A percentile compares a stretch with the other conserved stretches of the same genome.
Conservation (phyloP, 2,329 filamentous ascomycete genomes). For the Hawksworthiomyces lignivorus region DNA sequence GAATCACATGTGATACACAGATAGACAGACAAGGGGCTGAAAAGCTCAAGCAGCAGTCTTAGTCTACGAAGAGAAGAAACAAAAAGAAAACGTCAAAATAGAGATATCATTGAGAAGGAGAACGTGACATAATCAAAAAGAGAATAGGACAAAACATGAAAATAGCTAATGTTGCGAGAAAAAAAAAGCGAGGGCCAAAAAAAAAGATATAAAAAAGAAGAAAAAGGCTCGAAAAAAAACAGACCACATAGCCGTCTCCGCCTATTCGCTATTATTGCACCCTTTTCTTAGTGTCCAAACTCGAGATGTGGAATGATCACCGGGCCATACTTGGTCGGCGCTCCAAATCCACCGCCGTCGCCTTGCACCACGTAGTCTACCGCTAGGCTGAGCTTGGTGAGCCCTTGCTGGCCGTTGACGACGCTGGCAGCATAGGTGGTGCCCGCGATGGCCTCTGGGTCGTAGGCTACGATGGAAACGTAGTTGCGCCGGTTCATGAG, state of each 20-base stretch:
- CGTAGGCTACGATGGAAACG: constrained; percentile 86
- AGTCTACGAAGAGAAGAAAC: background rate
- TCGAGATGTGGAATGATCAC: constrained; percentile 88
- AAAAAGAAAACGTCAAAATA: background rate
- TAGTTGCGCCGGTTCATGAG: constrained; percentile 94
- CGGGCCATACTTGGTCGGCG: constrained; percentile 90
- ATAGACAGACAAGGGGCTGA: too few relatives aligned
- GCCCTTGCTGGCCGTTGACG: constrained; percentile 27
- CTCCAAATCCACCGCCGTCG: constrained; percentile 57
- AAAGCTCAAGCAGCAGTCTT: too few relatives aligned
- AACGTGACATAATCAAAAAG: background rate
- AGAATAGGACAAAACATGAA: background rate
- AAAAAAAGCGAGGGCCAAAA: background rate
- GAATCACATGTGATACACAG: background rate
- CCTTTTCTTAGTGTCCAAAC: constrained; percentile 50
- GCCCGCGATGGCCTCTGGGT: constrained; percentile 63
- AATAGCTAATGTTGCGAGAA: background rate
- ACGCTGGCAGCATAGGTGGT: constrained; percentile 24
- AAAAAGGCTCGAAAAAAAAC: background rate
- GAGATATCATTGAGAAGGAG: background rate
- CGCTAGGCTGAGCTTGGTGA: constrained; percentile 71
- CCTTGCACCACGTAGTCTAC: constrained; percentile 97
- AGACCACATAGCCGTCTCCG: background rate
- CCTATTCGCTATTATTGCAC: too few relatives aligned
- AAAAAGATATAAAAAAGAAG: constrained; percentile 1